A percentile compares a stretch with the other conserved stretches of the same genome.
phyloP scores from a whole-genome alignment of 2,329 filamentous ascomycete species.

The Scedosporium minutisporum region DNA sequence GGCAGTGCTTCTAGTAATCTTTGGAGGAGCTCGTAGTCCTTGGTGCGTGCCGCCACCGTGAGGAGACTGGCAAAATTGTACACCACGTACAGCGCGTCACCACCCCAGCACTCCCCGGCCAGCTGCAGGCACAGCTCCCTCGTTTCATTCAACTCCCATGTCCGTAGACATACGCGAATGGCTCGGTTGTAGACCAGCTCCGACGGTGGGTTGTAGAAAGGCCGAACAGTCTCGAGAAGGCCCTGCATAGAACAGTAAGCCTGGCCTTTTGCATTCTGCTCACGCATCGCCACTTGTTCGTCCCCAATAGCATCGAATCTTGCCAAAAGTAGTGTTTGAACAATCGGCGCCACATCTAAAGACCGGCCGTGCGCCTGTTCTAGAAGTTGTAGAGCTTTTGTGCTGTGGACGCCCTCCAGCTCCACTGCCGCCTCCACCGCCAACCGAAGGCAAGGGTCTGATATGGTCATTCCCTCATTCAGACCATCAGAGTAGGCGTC shows the following conservation, averaged over 20 bases:
- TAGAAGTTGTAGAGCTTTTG: background rate
- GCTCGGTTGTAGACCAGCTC: slow-evolving; percentile 5
- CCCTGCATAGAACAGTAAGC: background rate
- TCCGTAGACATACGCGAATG: slow-evolving; percentile 1
- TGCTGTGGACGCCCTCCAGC: background rate
- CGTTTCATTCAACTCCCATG: background rate
- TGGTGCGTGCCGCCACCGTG: background rate
- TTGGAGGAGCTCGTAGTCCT: background rate
- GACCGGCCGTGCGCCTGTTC: background rate
- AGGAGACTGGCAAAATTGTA: slow-evolving; percentile 4
- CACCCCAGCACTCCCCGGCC: background rate
- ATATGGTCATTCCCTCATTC: background rate
- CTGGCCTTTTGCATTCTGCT: background rate
- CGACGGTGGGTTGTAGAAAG: background rate
- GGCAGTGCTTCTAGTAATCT: slow-evolving; percentile 1
- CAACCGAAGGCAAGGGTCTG: background rate
- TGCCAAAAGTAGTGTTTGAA: background rate
- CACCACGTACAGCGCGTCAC: background rate
- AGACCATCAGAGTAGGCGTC: background rate
- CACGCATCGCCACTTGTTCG: background rate
- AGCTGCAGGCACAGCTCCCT: background rate
- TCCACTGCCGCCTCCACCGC: slow-evolving; percentile 2
- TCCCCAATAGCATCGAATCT: background rate
- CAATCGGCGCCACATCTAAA: background rate
- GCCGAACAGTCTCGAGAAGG: background rate